Percentiles rank a stretch among this genome's conserved stretches.
Conservation (phyloP, 441 rosid genomes). For the Viola pubescens region DNA sequence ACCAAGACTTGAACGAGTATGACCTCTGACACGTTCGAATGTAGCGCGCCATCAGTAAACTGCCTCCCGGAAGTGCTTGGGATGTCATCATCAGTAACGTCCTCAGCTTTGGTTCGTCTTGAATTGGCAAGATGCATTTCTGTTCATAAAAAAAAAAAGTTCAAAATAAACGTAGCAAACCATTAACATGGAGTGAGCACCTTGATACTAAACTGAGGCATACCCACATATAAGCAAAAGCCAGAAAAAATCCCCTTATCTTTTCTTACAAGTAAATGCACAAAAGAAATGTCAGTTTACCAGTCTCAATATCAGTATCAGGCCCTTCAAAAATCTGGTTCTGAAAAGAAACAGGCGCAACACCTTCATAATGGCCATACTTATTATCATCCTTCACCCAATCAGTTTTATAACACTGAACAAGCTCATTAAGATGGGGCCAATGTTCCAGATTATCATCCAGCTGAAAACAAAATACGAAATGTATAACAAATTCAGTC, state of each 20-base stretch:
- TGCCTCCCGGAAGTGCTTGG: constrained; percentile 87
- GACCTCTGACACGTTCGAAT: constrained; percentile 52
- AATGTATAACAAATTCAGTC: not conserved
- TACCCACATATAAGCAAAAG: too few relatives aligned
- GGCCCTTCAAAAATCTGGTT: constrained; percentile 97
- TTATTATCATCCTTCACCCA: constrained; percentile 94
- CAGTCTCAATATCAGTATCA: constrained; percentile 94
- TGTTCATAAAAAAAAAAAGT: constrained; percentile 20
- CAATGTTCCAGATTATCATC: constrained; percentile 93
- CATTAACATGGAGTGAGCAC: too few relatives aligned
- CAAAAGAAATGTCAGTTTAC: constrained; percentile 22
- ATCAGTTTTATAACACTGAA: constrained; percentile 79
- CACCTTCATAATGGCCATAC: constrained; percentile 81
- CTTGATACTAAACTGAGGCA: too few relatives aligned
- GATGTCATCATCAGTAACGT: constrained; percentile 53
- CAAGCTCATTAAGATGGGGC: constrained; percentile 90
- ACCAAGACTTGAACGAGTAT: constrained; percentile 11
- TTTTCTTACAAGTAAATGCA: not conserved
- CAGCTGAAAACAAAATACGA: constrained; percentile 32
- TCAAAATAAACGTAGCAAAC: too few relatives aligned
- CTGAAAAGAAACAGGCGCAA: constrained; percentile 54
- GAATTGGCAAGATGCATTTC: constrained; percentile 78
- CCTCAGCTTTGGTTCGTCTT: constrained; percentile 57
- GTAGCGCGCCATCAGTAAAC: constrained; percentile 36
- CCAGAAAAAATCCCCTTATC: not conserved